These are phyloP conservation scores for Diddensiella transvaalensis DNA, from an alignment of 805 yeast genomes.

Conservation along the genomic window DNA sequence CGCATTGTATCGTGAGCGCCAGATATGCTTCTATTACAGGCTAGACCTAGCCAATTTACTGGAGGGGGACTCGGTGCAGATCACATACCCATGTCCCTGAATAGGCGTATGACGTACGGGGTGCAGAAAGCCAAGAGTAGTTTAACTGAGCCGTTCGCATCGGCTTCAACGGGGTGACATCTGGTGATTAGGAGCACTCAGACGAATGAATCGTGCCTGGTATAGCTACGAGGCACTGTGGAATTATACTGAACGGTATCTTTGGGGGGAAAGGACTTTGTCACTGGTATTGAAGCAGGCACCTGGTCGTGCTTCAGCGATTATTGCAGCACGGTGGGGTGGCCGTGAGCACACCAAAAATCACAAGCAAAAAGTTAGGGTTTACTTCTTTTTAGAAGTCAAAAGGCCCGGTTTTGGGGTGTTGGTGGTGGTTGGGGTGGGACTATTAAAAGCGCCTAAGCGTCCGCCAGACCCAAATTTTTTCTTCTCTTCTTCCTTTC, in stretches of 20 bases:
- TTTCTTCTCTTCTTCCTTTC: not conserved
- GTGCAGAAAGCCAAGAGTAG: constrained; percentile 3
- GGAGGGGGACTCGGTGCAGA: not conserved
- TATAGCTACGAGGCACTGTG: no score
- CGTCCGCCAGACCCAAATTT: not conserved
- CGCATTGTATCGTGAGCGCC: not conserved
- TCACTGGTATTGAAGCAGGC: no score
- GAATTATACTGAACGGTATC: no score
- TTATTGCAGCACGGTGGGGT: not conserved
- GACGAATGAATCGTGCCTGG: no score
- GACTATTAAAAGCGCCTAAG: not conserved
- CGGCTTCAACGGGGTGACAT: no score
- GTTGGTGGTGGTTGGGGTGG: no score
- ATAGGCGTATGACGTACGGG: not conserved
- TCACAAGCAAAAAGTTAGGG: not conserved
- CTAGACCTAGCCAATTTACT: not conserved
- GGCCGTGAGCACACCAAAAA: not conserved
- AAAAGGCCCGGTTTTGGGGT: no score
- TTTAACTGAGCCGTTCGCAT: not conserved
- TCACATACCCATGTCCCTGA: not conserved
- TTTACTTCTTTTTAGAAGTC: not conserved
- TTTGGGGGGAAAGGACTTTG: not conserved
- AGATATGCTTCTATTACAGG: not conserved
- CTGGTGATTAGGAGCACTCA: no score
- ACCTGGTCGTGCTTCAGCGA: not conserved